Percentiles rank a stretch among this genome's conserved stretches.
Evolutionary conservation across 1,284 basidiomycete genomes (phyloP).

Genomic region (Marasmius sp.): DNA sequence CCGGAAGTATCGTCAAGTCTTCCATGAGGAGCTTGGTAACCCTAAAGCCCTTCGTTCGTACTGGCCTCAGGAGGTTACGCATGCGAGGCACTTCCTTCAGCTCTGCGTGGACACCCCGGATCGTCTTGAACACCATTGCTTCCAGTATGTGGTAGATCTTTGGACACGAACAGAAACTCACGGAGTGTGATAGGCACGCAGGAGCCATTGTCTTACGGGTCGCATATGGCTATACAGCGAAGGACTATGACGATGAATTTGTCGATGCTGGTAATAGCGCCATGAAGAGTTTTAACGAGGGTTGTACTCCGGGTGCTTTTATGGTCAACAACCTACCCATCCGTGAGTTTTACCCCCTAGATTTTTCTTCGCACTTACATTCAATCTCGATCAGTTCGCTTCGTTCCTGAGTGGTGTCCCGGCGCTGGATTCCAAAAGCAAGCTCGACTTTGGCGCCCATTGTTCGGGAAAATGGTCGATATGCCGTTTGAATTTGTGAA

Average conservation of each 20-base stretch:
- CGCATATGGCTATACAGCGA: conserved; percentile 33
- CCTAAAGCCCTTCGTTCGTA: background rate
- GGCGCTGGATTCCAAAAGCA: conserved; percentile 25
- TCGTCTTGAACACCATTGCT: conserved; percentile 5
- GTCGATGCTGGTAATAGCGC: conserved; percentile 30
- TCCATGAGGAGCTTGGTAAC: conserved; percentile 12
- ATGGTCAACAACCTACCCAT: conserved; percentile 30
- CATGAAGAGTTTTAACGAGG: conserved; percentile 25
- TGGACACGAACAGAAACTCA: background rate
- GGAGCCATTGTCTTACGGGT: conserved; percentile 33
- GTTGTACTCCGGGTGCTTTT: conserved; percentile 26
- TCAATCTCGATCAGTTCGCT: conserved; percentile 16
- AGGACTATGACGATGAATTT: conserved; percentile 27
- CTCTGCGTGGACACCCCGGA: conserved; percentile 3
- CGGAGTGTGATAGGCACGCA: conserved; percentile 12
- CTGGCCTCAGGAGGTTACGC: conserved; percentile 8
- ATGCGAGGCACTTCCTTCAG: conserved; percentile 6
- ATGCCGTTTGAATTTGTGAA: conserved; percentile 22
- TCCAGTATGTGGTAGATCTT: conserved; percentile 4
- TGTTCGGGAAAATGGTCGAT: conserved; percentile 16
- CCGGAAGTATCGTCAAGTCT: conserved; percentile 8
- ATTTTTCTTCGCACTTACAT: background rate
- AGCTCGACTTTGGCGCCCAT: conserved; percentile 16
- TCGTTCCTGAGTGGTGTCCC: conserved; percentile 25
- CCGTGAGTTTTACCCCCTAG: conserved; percentile 16